These are phyloP conservation scores for Diaporthe vexans DNA, from an alignment of 2,329 filamentous ascomycete genomes.

Conservation along the genomic window DNA sequence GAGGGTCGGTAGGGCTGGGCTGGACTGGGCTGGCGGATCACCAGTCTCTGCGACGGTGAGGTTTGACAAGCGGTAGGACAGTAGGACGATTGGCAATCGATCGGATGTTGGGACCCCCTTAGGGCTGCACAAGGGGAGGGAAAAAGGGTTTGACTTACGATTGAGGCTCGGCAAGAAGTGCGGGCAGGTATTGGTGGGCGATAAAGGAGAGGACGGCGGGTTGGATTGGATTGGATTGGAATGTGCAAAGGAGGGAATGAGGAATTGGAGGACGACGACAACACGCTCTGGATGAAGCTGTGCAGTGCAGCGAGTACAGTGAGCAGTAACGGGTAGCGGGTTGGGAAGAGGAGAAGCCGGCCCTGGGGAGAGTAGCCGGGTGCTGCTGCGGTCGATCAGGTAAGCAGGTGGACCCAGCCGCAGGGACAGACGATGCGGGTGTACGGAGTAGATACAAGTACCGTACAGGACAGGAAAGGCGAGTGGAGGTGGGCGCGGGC, in stretches of 20 bases:
- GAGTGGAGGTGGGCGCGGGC: neutral
- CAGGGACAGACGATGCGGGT: conserved; percentile 11
- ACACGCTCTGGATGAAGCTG: conserved; percentile 36
- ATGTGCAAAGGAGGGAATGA: conserved; percentile 43
- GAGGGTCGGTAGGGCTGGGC: conserved; percentile 3
- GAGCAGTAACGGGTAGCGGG: conserved; percentile 22
- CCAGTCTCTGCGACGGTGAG: conserved; percentile 34
- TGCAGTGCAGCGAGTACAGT: conserved; percentile 27
- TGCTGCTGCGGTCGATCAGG: conserved; percentile 29
- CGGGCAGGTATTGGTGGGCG: conserved; percentile 34
- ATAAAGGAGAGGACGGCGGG: conserved; percentile 39
- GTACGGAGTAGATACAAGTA: neutral
- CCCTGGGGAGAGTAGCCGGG: conserved; percentile 10
- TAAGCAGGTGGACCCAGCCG: conserved; percentile 26
- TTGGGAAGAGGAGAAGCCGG: conserved; percentile 27
- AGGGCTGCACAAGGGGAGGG: conserved; percentile 36
- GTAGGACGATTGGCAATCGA: conserved; percentile 38
- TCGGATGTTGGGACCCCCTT: conserved; percentile 28
- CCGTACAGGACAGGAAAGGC: neutral
- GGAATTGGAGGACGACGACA: conserved; percentile 39
- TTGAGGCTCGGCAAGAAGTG: conserved; percentile 37
- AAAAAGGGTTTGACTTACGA: conserved; percentile 45
- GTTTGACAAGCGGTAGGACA: conserved; percentile 40
- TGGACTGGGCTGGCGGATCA: conserved; percentile 31
- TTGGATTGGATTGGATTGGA: conserved; percentile 39